phyloP scores from a whole-genome alignment of 2,329 filamentous ascomycete species.

The Penicillium sp. region DNA sequence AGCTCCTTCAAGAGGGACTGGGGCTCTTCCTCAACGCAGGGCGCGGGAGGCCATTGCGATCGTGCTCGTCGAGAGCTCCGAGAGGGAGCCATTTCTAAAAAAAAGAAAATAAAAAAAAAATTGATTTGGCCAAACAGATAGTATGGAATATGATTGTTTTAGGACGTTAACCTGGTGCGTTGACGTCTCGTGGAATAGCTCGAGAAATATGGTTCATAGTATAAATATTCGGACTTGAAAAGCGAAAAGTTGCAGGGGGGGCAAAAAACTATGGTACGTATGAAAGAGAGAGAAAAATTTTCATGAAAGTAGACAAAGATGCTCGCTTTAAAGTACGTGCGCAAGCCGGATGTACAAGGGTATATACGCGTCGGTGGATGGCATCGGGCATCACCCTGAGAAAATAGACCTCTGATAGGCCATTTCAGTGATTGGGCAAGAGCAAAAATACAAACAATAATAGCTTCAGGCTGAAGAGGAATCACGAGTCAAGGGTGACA shows the following conservation, averaged over 20 bases:
- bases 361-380: conserved; percentile 24
- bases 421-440: conserved; percentile 22
- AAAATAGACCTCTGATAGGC: conserved; percentile 23
- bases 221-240: conserved; percentile 11
- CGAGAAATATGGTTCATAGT: conserved; percentile 24
- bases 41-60: conserved; percentile 44
- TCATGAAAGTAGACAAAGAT: conserved; percentile 20
- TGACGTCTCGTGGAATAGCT: conserved; percentile 15
- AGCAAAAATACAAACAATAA: conserved; percentile 15
- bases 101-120: neutral
- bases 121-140: conserved; percentile 13
- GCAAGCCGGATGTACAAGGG: conserved; percentile 13
- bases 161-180: conserved; percentile 25
- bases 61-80: conserved; percentile 21
- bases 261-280: conserved; percentile 1
- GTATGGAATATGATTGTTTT: neutral
- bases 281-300: conserved; percentile 11
- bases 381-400: conserved; percentile 25
- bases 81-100: conserved; percentile 23
- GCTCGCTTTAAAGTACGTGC: conserved; percentile 11
- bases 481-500: conserved; percentile 11
- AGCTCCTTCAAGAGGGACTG: conserved; percentile 44
- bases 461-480: conserved; percentile 22
- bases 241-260: conserved; percentile 3
- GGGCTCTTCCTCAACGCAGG: conserved; percentile 48